Evolutionary conservation across 2,329 filamentous ascomycete species (phyloP).

Genomic region (Pseudonectria buxi): DNA sequence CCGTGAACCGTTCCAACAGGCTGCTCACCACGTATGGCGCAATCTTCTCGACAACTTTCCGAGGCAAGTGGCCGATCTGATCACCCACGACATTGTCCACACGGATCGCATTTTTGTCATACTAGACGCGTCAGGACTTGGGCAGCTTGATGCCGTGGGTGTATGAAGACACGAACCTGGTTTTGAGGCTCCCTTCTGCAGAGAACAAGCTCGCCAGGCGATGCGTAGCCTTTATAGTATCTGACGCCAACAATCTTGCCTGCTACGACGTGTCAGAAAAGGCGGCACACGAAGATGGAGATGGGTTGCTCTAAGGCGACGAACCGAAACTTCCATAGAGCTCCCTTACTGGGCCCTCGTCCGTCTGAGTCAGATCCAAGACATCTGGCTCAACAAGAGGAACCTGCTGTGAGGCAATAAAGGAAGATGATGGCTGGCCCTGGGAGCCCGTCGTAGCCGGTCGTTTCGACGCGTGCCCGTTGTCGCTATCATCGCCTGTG

Average conservation of each 20-base stretch:
- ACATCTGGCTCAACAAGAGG: slow-evolving; percentile 29
- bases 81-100: slow-evolving; percentile 67
- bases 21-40: slow-evolving; percentile 59
- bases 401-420: slow-evolving; percentile 8
- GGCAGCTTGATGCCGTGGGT: not conserved
- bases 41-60: slow-evolving; percentile 60
- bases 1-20: not conserved
- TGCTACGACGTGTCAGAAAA: slow-evolving; percentile 24
- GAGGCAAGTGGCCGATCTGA: slow-evolving; percentile 76
- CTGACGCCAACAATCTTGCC: slow-evolving; percentile 45
- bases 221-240: slow-evolving; percentile 59
- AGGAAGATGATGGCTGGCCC: slow-evolving; percentile 8
- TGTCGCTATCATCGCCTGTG: slow-evolving; percentile 29
- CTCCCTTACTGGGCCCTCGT: slow-evolving; percentile 35
- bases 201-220: slow-evolving; percentile 55
- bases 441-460: too few relatives aligned
- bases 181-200: slow-evolving; percentile 62
- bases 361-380: slow-evolving; percentile 38
- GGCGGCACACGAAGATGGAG: slow-evolving; percentile 1
- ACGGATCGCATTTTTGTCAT: slow-evolving; percentile 70
- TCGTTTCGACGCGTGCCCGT: slow-evolving; percentile 17
- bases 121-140: slow-evolving; percentile 26
- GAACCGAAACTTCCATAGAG: slow-evolving; percentile 42
- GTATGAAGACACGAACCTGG: slow-evolving; percentile 27
- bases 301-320: slow-evolving; percentile 6